Base-by-base conservation (phyloP, 345 rosid species). In the Odontarrhena argentea region DNA sequence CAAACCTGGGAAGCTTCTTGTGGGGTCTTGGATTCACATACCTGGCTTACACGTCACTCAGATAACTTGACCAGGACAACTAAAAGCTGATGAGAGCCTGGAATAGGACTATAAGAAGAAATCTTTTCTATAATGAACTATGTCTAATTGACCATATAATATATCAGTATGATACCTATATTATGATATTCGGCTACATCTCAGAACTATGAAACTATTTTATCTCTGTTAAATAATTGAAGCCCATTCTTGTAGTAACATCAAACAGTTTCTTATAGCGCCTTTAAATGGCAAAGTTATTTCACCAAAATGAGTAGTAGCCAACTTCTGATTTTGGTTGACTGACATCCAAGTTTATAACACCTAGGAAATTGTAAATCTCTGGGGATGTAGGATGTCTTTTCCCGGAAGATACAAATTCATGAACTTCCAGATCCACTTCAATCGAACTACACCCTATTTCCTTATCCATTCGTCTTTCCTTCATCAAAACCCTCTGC, bases 401-500 rank as follows among this genome's bases (percentile, higher is more conserved):
- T 75, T 81, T 80, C 75, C 98, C 96, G 15, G 82, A 80, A 7
- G 96, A 81, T 26, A 88, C 73, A 66, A 93, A 90, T 80, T 90
- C 97, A 18, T 86, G 87, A 76, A 90, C 85, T 65, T 90, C 84
- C 0, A 85, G 85, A 53, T 79, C 72, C 28, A 90, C 82, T 77
- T 93, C 97, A 61, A 85, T 88, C 60, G 69, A 83, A 74, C 97
- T 90, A 70, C 87, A 83, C 13, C 91, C 97, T 8, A 86, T 88
- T 70, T 80, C 83, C 72, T 85, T 90, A 71, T 82, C 83, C 55
- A 82, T 60, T 37, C 70, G 63, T 55, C 71, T 82, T 69, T 71
- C 81, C 73, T 84, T 86, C 88, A 89, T 77, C 49, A 61, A 68
- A 77, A 67, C 12, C 64, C 96, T 89, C 61, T 79, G 82, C 72